Evolutionary conservation across 2,329 filamentous ascomycete species (phyloP), one percentile per base, ranked within the genome.

Genomic region (Tympanopsis confertula): DNA sequence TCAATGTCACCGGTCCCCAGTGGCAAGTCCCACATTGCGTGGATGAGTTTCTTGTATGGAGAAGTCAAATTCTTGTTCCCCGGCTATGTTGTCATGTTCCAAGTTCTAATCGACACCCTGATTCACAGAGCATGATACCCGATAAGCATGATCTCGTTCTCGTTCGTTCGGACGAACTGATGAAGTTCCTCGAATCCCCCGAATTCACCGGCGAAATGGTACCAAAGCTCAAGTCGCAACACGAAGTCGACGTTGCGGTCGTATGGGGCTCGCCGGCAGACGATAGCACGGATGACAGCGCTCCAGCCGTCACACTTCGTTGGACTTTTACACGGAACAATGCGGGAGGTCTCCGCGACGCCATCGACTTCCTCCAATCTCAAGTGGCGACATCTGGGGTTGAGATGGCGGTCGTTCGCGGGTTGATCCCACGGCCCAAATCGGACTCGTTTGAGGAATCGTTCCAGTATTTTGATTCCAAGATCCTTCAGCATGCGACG

Each of bases 401-500:
- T n/a, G 86, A 96, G 50, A 74, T 81, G 7, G 84, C 74, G 40
- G 79, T 87, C 30, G 79, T 96, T 51, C 93, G 93, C 58, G 91
- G 91, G 37, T 81, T 86, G 13, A 91, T 96, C 46, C 87, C 89
- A 15, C 83, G 91, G n/a, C 91, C 91, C 44, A 95, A 96, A 65
- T 96, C 91, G 1, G 91, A 98, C 58, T 95, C 91, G 0, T 98
- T 98, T 46, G 91, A 98, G 56, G 89, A 98, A 50, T 94, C 89
- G 5, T 71, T 96, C 38, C 89, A 88, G 40, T 96, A 87, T 65
- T 98, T 98, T 53, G 86, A 95, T 55, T 95, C 89, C 2, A 96
- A 95, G 64, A 73, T 98, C 35, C 74, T 98, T 38, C 91, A 96
- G 59, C 87, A 93, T 50, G 88, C 89, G 3, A 87, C 89, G 24